Percentiles rank a stretch among this genome's conserved stretches.
Conservation (phyloP, 2,329 filamentous ascomycete genomes). For the Penicillium aurantiogriseum region DNA sequence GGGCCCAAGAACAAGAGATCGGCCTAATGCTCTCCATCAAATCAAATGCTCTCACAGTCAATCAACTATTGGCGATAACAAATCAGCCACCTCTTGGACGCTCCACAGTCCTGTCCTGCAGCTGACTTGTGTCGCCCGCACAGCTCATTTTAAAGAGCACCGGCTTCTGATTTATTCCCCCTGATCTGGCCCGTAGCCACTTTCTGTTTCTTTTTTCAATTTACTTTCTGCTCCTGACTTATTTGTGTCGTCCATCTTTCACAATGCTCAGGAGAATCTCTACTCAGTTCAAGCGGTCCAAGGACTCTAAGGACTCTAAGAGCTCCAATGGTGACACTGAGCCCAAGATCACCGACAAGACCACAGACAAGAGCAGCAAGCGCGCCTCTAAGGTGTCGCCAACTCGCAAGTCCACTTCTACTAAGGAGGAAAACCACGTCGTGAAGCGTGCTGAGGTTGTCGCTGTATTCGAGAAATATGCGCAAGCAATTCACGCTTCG, state of each 20-base stretch:
- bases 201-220: background rate
- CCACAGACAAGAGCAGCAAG: slow-evolving; percentile 25
- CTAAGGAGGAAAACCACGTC: slow-evolving; percentile 26
- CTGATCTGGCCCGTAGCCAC: slow-evolving; percentile 15
- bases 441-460: slow-evolving; percentile 44
- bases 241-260: slow-evolving; percentile 13
- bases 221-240: slow-evolving; percentile 5
- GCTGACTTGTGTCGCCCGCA: slow-evolving; percentile 19
- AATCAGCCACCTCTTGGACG: slow-evolving; percentile 21
- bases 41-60: slow-evolving; percentile 21
- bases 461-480: slow-evolving; percentile 45
- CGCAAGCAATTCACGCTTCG: slow-evolving; percentile 53
- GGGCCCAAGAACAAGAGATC: slow-evolving; percentile 14
- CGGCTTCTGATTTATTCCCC: slow-evolving; percentile 15
- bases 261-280: slow-evolving; percentile 44
- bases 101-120: slow-evolving; percentile 29
- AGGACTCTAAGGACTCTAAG: slow-evolving; percentile 23
- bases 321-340: slow-evolving; percentile 34
- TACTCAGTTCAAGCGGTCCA: slow-evolving; percentile 39
- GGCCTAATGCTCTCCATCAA: slow-evolving; percentile 18
- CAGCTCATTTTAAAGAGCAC: slow-evolving; percentile 25
- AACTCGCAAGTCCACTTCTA: slow-evolving; percentile 24
- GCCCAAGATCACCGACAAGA: slow-evolving; percentile 24
- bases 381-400: slow-evolving; percentile 34
- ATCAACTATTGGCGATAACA: slow-evolving; percentile 30